phyloP scores from a whole-genome alignment of 257 asterid species.

The Misopates orontium region DNA sequence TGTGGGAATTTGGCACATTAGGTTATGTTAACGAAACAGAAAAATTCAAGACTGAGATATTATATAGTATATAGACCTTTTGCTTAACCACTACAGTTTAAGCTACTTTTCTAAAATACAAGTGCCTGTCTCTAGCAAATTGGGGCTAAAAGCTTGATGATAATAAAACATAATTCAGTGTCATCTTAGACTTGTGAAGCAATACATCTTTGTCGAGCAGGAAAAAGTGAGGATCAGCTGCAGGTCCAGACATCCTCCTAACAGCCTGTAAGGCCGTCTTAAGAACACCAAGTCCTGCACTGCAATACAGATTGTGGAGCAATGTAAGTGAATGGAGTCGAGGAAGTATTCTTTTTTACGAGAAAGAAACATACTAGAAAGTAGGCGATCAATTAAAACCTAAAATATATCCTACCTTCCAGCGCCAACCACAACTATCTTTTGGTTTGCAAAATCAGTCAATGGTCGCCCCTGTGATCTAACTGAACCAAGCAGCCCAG shows the following conservation, averaged over 20 bases:
- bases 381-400: conserved; percentile 20
- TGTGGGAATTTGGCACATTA: neutral
- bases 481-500: conserved; percentile 95
- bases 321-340: conserved; percentile 25
- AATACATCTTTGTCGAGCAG: conserved; percentile 91
- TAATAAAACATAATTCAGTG: conserved; percentile 22
- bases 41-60: neutral
- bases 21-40: neutral
- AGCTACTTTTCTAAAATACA: conserved; percentile 11
- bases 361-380: conserved; percentile 5
- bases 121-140: conserved; percentile 13
- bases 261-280: conserved; percentile 97
- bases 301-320: conserved; percentile 47
- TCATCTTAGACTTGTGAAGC: conserved; percentile 24
- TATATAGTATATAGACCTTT: conserved; percentile 9
- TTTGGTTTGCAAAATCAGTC: conserved; percentile 91
- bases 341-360: conserved; percentile 11
- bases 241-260: conserved; percentile 80
- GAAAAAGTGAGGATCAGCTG: conserved; percentile 87
- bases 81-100: conserved; percentile 13
- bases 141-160: conserved; percentile 2
- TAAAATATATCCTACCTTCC: conserved; percentile 75
- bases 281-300: conserved; percentile 99
- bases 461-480: conserved; percentile 94
- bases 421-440: conserved; percentile 98